Conservation (phyloP, 331 rosid genomes). For the Malus hybrid region DNA sequence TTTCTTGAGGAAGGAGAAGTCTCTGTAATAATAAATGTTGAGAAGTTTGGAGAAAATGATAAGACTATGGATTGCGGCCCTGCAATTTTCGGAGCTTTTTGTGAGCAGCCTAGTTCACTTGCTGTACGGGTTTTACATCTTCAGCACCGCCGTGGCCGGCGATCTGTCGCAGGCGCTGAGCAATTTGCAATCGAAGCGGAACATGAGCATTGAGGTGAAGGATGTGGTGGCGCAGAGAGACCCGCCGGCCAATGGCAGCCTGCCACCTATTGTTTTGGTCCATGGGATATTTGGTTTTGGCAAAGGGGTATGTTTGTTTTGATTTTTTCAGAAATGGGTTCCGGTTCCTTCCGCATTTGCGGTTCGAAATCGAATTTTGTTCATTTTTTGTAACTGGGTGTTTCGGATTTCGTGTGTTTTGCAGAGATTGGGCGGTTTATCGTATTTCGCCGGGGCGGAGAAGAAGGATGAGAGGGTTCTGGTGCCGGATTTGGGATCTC, state of each 20-base stretch:
- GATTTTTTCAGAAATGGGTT: not conserved
- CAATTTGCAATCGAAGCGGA: slow-evolving; percentile 35
- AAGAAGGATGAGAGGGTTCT: slow-evolving; percentile 94
- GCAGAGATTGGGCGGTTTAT: slow-evolving; percentile 78
- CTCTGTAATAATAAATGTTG: not conserved
- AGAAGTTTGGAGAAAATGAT: slow-evolving; percentile 32
- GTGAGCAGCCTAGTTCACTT: slow-evolving; percentile 63
- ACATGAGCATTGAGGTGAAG: slow-evolving; percentile 13
- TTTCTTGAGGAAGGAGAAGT: slow-evolving; percentile 6
- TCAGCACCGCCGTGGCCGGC: slow-evolving; percentile 84
- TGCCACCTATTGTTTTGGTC: slow-evolving; percentile 89
- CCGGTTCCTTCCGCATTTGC: not conserved
- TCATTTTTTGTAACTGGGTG: not conserved
- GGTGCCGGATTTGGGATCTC: slow-evolving; percentile 96
- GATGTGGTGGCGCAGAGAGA: not conserved
- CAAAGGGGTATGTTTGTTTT: slow-evolving; percentile 55
- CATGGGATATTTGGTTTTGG: slow-evolving; percentile 99
- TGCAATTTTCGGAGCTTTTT: slow-evolving; percentile 61
- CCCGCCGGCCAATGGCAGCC: slow-evolving; percentile 13
- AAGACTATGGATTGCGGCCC: slow-evolving; percentile 42
- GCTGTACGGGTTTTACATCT: slow-evolving; percentile 80
- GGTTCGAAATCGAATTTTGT: not conserved
- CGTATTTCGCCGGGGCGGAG: slow-evolving; percentile 97
- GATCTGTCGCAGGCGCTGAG: slow-evolving; percentile 56
- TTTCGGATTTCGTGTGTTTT: not conserved